Percentiles rank a stretch among this genome's conserved stretches.
phyloP scores from a whole-genome alignment of 768 basidiomycete genomes.

The Galerina sulciceps region DNA sequence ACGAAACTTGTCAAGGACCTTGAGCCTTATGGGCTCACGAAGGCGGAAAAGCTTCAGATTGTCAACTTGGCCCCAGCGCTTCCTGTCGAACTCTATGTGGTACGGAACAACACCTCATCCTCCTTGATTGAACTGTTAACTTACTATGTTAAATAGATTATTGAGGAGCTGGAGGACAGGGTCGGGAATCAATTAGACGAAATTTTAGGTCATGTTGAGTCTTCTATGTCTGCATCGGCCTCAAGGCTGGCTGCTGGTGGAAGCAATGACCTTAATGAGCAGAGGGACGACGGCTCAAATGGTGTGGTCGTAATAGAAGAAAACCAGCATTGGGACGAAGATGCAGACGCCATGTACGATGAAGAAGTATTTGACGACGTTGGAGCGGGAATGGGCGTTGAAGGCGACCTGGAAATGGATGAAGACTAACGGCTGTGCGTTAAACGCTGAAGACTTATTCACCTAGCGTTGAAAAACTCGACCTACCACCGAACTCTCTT shows the following conservation, averaged over 20 bases:
- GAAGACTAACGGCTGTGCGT: constrained; percentile 28
- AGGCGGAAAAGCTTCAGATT: constrained; percentile 90
- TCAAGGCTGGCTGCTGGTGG: not conserved
- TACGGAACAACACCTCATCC: constrained; percentile 41
- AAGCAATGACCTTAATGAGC: constrained; percentile 11
- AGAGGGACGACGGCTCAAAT: not conserved
- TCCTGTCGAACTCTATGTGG: constrained; percentile 87
- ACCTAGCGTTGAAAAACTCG: not conserved
- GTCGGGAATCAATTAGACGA: constrained; percentile 72
- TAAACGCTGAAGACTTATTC: not conserved
- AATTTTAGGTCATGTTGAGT: constrained; percentile 61
- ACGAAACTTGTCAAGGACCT: constrained; percentile 69
- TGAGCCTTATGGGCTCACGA: constrained; percentile 75
- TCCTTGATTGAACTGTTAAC: not conserved
- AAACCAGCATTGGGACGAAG: constrained; percentile 37
- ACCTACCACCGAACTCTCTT: too few relatives aligned
- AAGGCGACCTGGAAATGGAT: constrained; percentile 75
- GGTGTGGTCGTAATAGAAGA: constrained; percentile 26
- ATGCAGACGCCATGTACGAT: constrained; percentile 47
- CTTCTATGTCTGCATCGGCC: constrained; percentile 12
- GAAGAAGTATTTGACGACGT: constrained; percentile 67
- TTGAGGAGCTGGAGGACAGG: constrained; percentile 90
- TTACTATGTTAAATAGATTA: constrained; percentile 59
- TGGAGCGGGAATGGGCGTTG: constrained; percentile 67
- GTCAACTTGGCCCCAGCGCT: constrained; percentile 88